Evolutionary conservation across 2,329 filamentous ascomycete species (phyloP), one percentile per base, ranked within the genome.

Genomic region (Aschersonia sp.): DNA sequence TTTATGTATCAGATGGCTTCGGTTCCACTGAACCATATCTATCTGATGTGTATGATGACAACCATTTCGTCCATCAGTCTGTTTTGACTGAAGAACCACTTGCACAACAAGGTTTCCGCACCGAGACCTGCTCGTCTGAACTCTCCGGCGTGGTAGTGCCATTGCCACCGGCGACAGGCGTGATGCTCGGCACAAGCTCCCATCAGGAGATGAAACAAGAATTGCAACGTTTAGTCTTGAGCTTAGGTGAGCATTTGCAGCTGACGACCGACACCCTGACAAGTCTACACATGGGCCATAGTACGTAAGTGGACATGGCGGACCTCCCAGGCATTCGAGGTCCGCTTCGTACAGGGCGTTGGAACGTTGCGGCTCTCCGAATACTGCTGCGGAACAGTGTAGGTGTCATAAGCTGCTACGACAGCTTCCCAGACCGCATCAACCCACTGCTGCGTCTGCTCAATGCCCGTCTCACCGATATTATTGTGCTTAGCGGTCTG

Each of bases 1-100:
- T 79, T 42, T 80, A 79, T 55, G 71, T 79, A 8, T 74, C 75
- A 1, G 77, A 80, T 50, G 75, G 78, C 51, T 74, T 71, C 6
- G 67, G 72, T 31, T 72, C 70, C 50, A 47, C 42, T 7, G 43
- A 48, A 8, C 9, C 42, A 4, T 37, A 39, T 6, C 2, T 22
- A 22, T 22, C 22, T 22, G 22, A 22, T 22, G 47, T 50, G 14
- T n/a, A 33, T 30, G 53, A 53, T 11, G 35, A 40, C 14, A 35
- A 14, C 22, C 22, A 5, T 11, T 42, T 43, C 5, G 46, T 41
- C 10, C 5, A 41, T 12, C 44, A 46, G 31, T 12, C 35, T 39
- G n/a, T 14, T 39, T n/a, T 30, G 22, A 22, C 22, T 7, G 32
- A 11, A 11, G 12, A 11, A 10, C 31, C 29, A 30, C 35, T 40